phyloP scores from a whole-genome alignment of 176 grass and related monocot species.

The Pharus latifolius region DNA sequence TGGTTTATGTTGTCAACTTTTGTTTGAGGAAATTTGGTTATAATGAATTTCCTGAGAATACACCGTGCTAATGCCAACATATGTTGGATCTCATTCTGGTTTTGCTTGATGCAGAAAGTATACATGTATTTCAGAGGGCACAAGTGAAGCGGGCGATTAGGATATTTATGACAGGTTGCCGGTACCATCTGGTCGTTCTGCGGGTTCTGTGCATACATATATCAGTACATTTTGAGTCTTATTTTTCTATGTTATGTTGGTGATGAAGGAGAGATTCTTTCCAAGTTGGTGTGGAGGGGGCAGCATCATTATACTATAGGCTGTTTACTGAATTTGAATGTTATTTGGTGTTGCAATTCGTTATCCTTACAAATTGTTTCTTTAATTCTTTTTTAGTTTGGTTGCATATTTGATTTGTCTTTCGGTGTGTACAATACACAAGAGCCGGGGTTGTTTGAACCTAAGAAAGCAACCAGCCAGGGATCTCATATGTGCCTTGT shows the following conservation, averaged over 20 bases:
- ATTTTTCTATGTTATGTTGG: constrained; percentile 1
- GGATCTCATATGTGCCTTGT: not conserved
- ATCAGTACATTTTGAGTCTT: not conserved
- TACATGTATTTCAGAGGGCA: constrained; percentile 93
- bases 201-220: constrained; percentile 30
- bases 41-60: not conserved
- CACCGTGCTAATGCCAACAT: not conserved
- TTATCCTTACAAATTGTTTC: constrained; percentile 2
- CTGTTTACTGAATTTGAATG: not conserved
- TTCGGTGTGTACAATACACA: not conserved
- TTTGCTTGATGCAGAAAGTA: constrained; percentile 66
- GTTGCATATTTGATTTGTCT: not conserved
- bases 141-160: constrained; percentile 33
- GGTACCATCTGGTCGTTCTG: not conserved
- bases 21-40: not conserved
- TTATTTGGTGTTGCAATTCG: constrained; percentile 6
- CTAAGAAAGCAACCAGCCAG: not conserved
- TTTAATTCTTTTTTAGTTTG: not conserved
- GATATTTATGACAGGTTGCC: not conserved
- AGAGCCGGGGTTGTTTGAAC: constrained; percentile 4
- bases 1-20: not conserved
- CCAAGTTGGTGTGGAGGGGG: not conserved
- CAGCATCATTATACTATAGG: constrained; percentile 9
- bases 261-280: not conserved
- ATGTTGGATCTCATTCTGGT: not conserved